These are phyloP conservation scores for Vachellia collinsii DNA, from an alignment of 306 rosid species.

Conservation along the genomic window DNA sequence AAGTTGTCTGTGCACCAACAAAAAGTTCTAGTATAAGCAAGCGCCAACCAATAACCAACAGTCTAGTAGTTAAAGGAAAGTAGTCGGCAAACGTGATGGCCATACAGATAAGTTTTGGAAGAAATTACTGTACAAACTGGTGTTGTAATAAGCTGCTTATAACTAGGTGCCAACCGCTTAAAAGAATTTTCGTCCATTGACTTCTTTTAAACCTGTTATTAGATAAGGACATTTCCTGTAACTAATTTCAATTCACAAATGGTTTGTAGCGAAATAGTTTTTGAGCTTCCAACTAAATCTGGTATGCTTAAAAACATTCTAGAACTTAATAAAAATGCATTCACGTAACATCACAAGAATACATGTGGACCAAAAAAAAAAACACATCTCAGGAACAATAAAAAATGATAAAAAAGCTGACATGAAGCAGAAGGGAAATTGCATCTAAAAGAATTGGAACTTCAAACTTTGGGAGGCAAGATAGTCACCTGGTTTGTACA, in stretches of 20 bases:
- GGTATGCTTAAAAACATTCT: constrained; percentile 12
- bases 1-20: constrained; percentile 75
- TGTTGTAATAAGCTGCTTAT: neutral
- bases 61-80: constrained; percentile 11
- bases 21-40: constrained; percentile 1
- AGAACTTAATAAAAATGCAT: neutral
- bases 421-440: constrained; percentile 9
- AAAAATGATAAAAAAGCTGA: neutral
- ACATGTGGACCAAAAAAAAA: neutral
- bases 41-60: constrained; percentile 13
- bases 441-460: constrained; percentile 28
- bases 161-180: neutral
- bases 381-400: constrained; percentile 11
- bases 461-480: constrained; percentile 34
- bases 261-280: neutral
- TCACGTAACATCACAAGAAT: constrained; percentile 10
- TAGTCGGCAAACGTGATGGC: constrained; percentile 9
- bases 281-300: constrained; percentile 19
- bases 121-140: constrained; percentile 5
- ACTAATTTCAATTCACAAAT: constrained; percentile 5
- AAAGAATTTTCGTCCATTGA: neutral
- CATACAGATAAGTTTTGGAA: neutral
- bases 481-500: constrained; percentile 83
- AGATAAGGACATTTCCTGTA: constrained; percentile 8
- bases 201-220: constrained; percentile 14